Percentiles rank a stretch among this genome's conserved stretches.
These are phyloP conservation scores for Botrytis medusae DNA, from an alignment of 2,329 filamentous ascomycete species.

Conservation along the genomic window DNA sequence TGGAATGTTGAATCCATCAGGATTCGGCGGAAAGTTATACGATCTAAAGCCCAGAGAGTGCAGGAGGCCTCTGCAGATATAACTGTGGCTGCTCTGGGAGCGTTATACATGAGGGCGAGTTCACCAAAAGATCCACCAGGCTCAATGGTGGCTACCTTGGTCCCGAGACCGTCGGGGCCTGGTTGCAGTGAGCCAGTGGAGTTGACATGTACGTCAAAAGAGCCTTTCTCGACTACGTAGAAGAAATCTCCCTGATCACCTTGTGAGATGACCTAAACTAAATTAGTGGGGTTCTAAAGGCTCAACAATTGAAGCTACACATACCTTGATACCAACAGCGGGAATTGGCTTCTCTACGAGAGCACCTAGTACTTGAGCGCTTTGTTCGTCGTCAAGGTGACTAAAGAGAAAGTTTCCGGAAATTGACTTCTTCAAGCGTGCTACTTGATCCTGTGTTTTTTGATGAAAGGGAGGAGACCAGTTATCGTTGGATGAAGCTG, in stretches of 20 bases:
- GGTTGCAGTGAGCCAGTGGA: slow-evolving; percentile 72
- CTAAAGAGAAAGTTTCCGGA: slow-evolving; percentile 90
- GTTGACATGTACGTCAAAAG: slow-evolving; percentile 91
- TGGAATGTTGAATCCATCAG: slow-evolving; percentile 98
- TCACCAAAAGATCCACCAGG: slow-evolving; percentile 95
- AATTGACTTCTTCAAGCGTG: slow-evolving; percentile 77
- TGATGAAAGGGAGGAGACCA: slow-evolving; percentile 85
- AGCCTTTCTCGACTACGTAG: slow-evolving; percentile 90
- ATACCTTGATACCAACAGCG: slow-evolving; percentile 75
- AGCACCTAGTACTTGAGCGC: slow-evolving; percentile 80
- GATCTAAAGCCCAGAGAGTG: slow-evolving; percentile 91
- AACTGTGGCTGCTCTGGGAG: slow-evolving; percentile 91
- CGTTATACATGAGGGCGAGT: slow-evolving; percentile 97
- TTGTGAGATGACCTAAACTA: slow-evolving; percentile 79
- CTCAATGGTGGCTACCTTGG: slow-evolving; percentile 77
- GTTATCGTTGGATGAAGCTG: slow-evolving; percentile 77
- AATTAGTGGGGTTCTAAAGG: slow-evolving; percentile 2
- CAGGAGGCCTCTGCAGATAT: slow-evolving; percentile 76
- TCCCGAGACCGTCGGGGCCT: slow-evolving; percentile 78
- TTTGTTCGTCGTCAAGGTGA: slow-evolving; percentile 92
- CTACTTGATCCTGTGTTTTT: slow-evolving; percentile 79
- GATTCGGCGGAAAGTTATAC: slow-evolving; percentile 94
- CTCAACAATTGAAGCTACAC: slow-evolving; percentile 16
- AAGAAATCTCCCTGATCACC: slow-evolving; percentile 97
- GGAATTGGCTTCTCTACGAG: slow-evolving; percentile 94